Base-by-base conservation (phyloP, 495 filamentous ascomycete genomes). In the Aspergillus conjunctus region DNA sequence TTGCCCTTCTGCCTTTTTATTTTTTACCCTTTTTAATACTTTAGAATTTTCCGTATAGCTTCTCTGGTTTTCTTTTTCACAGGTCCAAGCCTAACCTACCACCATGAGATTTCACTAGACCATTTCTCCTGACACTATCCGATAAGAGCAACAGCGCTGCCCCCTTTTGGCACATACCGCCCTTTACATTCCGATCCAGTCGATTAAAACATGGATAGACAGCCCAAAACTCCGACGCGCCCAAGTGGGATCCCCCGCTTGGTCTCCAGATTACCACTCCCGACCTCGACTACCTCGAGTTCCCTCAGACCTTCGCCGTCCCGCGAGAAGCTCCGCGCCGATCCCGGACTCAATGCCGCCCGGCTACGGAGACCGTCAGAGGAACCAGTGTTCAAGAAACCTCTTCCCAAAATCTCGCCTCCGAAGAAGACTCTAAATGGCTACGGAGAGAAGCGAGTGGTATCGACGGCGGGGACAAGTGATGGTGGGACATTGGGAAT, bases 261-360 rank as follows among this genome's bases (percentile, higher is more conserved):
- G 44, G 64, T 68, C 22, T 80, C 78, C 8, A 68, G 75, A 71
- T 58, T 80, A 39, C 78, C 78, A 10, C 58, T 80, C 51, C 78
- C 78, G 7, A 78, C 73, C 21, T 65, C 70, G 12, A 71, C 71
- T 20, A 61, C 63, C 43, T 65, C 72, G 12, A 73, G 68, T 62
- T 68, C 76, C 11, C 63, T 78, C 56, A 73, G 67, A 57, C 72
- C 77, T n/a, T 79, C 78, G 4, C 78, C 78, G 9, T 80, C 78
- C 18, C 70, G 77, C 59, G 78, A 80, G 32, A 71, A 70, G 61
- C 63, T 80, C 17, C 73, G 70, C 56, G 71, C 73, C 21, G 78
- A 80, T 44, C 68, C 75, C 10, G 78, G 78, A 7, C 48, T 80
- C 9, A 69, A 78, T 51, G 63, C 67, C 34, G 52, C 58, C 10